These are phyloP conservation scores for Cucumis melo DNA, from an alignment of 306 rosid genomes.

Conservation along the genomic window DNA sequence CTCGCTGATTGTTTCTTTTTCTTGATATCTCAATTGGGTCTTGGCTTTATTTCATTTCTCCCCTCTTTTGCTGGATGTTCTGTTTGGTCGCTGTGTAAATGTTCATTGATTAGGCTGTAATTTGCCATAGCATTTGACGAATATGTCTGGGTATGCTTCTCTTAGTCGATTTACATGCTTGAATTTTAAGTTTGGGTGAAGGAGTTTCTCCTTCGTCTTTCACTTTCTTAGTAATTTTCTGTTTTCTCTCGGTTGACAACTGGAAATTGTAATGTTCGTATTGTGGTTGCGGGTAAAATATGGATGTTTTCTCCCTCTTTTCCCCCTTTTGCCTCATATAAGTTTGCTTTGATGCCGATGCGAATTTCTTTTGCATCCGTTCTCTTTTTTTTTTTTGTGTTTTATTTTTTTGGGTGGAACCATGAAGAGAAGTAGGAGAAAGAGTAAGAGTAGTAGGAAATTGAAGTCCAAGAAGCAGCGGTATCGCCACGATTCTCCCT, in stretches of 20 bases:
- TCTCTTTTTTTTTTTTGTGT: not conserved
- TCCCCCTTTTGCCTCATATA: not conserved
- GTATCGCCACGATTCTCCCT: slow-evolving; percentile 29
- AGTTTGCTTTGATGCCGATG: not conserved
- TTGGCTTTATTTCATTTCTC: not conserved
- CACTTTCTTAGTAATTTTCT: not conserved
- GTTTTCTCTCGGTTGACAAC: not conserved
- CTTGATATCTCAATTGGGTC: not conserved
- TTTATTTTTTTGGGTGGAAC: slow-evolving; percentile 17
- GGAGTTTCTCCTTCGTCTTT: not conserved
- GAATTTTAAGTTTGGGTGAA: not conserved
- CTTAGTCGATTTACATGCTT: not conserved
- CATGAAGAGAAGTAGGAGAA: slow-evolving; percentile 32
- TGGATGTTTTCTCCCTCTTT: not conserved
- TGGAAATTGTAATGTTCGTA: not conserved
- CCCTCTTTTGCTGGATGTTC: not conserved
- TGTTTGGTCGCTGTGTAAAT: not conserved
- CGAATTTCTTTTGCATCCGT: not conserved
- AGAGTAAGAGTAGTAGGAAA: slow-evolving; percentile 28
- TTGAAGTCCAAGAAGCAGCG: slow-evolving; percentile 54
- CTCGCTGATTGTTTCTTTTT: not conserved
- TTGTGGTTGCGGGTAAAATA: not conserved
- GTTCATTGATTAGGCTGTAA: not conserved
- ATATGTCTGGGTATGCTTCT: not conserved
- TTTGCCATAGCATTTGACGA: not conserved